phyloP scores from a whole-genome alignment of 1,139 yeast genomes.

The Suhomyces choctaworum region DNA sequence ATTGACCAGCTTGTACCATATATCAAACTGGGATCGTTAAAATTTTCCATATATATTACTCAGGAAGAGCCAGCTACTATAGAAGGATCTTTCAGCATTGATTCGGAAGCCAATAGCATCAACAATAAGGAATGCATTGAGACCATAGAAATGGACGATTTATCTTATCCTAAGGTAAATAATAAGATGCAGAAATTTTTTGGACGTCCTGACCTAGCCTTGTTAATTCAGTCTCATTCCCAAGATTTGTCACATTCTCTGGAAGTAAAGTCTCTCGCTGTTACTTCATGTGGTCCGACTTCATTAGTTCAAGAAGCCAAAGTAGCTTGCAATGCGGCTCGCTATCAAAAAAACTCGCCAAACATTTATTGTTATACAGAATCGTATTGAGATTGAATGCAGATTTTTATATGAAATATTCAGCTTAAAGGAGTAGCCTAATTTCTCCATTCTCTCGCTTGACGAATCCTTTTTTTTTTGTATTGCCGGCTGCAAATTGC shows the following conservation, averaged over 20 bases:
- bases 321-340: constrained; percentile 28
- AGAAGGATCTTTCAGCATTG: background rate
- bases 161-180: no score
- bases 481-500: no score
- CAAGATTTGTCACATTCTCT: constrained; percentile 4
- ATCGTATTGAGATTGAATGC: constrained; percentile 27
- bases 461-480: no score
- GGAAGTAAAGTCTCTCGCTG: constrained; percentile 27
- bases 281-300: constrained; percentile 41
- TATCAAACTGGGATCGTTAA: constrained; percentile 26
- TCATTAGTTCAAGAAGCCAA: constrained; percentile 29
- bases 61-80: constrained; percentile 15
- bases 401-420: no score
- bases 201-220: constrained; percentile 11
- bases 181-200: constrained; percentile 4
- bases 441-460: no score
- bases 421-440: no score
- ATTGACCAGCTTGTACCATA: constrained; percentile 30
- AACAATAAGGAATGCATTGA: background rate
- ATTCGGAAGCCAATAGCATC: background rate
- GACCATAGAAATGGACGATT: constrained; percentile 1
- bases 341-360: constrained; percentile 28
- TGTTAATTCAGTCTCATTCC: constrained; percentile 8
- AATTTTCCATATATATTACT: constrained; percentile 27
- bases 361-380: constrained; percentile 41